A percentile compares a stretch with the other conserved stretches of the same genome.
Evolutionary conservation across 2,329 filamentous ascomycete species (phyloP).

Genomic region (Pseudogymnoascus sp.): DNA sequence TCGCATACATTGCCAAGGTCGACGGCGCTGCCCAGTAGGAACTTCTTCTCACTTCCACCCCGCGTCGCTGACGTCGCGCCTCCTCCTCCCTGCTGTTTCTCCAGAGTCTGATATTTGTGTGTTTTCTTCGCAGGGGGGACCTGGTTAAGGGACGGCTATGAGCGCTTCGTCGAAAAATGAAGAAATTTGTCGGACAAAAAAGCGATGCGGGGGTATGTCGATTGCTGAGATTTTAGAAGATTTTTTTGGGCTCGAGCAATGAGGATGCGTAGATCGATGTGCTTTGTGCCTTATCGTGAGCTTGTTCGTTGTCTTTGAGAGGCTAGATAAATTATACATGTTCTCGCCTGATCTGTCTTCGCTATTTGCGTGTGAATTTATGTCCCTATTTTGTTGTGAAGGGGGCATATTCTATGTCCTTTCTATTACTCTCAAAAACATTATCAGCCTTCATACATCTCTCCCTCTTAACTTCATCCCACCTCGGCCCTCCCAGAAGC

Average conservation of each 20-base stretch:
- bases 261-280: constrained; percentile 5
- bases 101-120: constrained; percentile 6
- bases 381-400: not conserved
- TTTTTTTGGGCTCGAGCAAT: constrained; percentile 1
- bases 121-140: constrained; percentile 6
- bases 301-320: not conserved
- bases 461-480: not conserved
- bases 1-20: constrained; percentile 70
- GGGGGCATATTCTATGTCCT: not conserved
- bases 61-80: constrained; percentile 4
- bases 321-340: constrained; percentile 6
- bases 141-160: constrained; percentile 4
- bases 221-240: not conserved
- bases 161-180: not conserved
- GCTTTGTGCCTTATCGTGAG: constrained; percentile 6
- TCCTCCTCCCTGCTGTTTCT: not conserved
- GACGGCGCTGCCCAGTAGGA: constrained; percentile 40
- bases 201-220: not conserved
- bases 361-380: not conserved
- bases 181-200: not conserved
- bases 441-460: not conserved
- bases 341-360: not conserved
- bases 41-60: constrained; percentile 11
- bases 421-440: not conserved
- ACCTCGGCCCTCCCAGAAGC: no score